Evolutionary conservation across 164 flowering plant species (phyloP).

Genomic region (Litsea cubeba): DNA sequence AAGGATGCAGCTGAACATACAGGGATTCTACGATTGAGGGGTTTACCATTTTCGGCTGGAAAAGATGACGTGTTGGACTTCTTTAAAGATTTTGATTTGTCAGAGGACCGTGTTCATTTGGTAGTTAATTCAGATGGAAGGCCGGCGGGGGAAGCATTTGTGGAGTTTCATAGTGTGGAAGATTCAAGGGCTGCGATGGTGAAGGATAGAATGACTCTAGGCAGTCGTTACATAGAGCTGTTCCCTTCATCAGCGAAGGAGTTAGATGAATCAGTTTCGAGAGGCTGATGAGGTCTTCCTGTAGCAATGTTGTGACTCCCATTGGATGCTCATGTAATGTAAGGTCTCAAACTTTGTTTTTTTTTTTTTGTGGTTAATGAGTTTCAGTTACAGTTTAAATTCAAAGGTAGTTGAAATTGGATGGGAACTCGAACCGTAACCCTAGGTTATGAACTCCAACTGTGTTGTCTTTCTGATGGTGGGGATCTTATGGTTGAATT

Average conservation of each 20-base stretch:
- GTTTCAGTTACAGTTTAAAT: not conserved
- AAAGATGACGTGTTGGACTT: conserved; percentile 80
- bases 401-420: not conserved
- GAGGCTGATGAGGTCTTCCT: conserved; percentile 44
- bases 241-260: conserved; percentile 73
- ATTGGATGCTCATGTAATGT: not conserved
- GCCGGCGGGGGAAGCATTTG: conserved; percentile 87
- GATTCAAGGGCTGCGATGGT: conserved; percentile 88
- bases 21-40: conserved; percentile 77
- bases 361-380: not conserved
- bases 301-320: not conserved
- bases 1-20: conserved; percentile 66
- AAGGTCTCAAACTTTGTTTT: not conserved
- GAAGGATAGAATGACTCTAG: conserved; percentile 81
- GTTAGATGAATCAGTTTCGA: conserved; percentile 62
- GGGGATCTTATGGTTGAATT: not conserved
- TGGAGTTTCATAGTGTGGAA: conserved; percentile 68
- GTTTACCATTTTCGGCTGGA: conserved; percentile 79
- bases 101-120: conserved; percentile 64
- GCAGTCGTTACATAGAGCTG: conserved; percentile 85
- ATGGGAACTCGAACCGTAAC: not conserved
- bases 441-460: not conserved
- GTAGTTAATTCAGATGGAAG: conserved; percentile 63
- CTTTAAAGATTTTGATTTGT: conserved; percentile 66
- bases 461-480: not conserved